These are phyloP conservation scores for Brassica rapa DNA, from an alignment of 345 rosid species.

Conservation along the genomic window DNA sequence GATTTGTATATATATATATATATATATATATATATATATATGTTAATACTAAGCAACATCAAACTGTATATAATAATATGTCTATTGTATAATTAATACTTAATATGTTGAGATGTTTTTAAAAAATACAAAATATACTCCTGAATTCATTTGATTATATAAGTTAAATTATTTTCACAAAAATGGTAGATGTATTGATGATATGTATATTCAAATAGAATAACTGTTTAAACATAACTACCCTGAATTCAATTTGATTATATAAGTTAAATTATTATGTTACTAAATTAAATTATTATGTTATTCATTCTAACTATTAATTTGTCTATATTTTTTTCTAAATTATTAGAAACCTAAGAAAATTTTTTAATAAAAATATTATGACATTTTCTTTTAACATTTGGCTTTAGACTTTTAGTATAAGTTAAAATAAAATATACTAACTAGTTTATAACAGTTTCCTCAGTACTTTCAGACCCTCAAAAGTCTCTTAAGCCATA, in stretches of 20 bases:
- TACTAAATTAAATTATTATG: neutral
- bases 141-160: no score
- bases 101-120: neutral
- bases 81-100: neutral
- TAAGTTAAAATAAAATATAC: neutral
- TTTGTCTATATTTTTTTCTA: neutral
- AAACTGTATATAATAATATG: neutral
- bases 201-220: neutral
- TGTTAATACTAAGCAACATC: neutral
- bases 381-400: neutral
- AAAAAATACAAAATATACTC: no score
- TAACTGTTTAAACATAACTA: neutral
- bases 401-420: neutral
- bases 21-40: no score
- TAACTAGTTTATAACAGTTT: neutral
- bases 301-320: neutral
- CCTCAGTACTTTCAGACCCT: neutral
- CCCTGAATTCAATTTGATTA: neutral
- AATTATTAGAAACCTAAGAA: neutral
- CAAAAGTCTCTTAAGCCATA: slow-evolving; percentile 5
- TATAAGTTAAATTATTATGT: neutral
- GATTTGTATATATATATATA: neutral
- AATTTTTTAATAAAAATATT: neutral
- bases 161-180: neutral
- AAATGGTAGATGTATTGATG: neutral